Base-by-base conservation (phyloP, 768 basidiomycete genomes). In the Agaricus blazei region DNA sequence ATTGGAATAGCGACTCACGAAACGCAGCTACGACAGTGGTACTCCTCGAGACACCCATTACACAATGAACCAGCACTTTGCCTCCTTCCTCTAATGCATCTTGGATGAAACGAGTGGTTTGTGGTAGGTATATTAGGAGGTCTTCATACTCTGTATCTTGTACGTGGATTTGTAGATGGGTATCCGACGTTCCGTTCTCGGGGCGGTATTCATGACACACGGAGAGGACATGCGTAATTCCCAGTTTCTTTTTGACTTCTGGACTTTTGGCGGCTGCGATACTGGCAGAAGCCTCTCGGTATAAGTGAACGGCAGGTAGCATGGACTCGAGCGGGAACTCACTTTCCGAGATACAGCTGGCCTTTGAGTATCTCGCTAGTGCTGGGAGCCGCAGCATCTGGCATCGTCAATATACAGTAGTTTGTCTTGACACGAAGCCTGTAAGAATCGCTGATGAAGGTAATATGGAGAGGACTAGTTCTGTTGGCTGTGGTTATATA, bases 41-140 rank as follows among this genome's bases (percentile, higher is more conserved):
- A 59, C 86, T 88, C 58, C 88, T 74, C 0, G 85, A 90, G 7
- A 89, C 68, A 4, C 88, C 88, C 80, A 87, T 85, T 9, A 83
- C 72, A 63, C 88, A 89, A 58, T 90, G 88, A 12, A 89, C 83
- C 9, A 90, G 75, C 4, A 88, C 80, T 45, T 71, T 75, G 0
- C 85, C 85, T 26, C 78, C 76, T 1, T 63, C 38, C 8, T 70
- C 65, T 40, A 90, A 59, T 3, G 87, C 84, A 23, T 72, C 58
- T 59, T 85, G 75, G 29, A 90, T 88, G 65, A 88, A 90, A 12
- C 62, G 66, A 62, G 83, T 84, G 9, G 83, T 75, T 15, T 65
- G 57, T 3, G 84, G 81, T 2, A 90, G 71, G 60, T 86, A 77
- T n/a, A 84, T 81, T 14, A 89, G 78, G 26, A 90, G 73, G 41